Evolutionary conservation across 23 red algal species (phyloP).

Genomic region (Gracilaria domingensis): DNA sequence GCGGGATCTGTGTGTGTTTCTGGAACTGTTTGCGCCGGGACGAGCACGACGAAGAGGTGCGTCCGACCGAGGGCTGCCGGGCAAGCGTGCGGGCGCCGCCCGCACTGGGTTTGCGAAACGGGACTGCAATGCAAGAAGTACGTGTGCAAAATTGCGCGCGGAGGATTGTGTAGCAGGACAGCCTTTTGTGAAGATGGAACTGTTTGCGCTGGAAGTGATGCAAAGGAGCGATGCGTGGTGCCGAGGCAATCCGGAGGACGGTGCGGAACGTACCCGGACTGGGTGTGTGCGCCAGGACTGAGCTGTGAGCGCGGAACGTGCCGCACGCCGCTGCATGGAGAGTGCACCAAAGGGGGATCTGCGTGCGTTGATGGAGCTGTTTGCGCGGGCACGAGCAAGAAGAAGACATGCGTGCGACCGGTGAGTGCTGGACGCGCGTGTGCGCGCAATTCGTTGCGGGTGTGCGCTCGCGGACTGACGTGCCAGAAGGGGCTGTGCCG

Average conservation of each 20-base stretch:
- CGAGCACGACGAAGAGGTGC: conserved; percentile 17
- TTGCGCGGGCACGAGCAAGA: too few relatives aligned
- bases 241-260: conserved; percentile 25
- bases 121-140: conserved; percentile 39
- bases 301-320: too few relatives aligned
- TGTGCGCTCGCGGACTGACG: too few relatives aligned
- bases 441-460: too few relatives aligned
- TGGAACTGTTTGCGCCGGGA: not conserved
- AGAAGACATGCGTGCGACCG: too few relatives aligned
- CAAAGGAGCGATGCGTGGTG: conserved; percentile 41
- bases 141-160: conserved; percentile 3
- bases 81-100: conserved; percentile 24
- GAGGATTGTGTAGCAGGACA: not conserved
- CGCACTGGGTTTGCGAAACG: conserved; percentile 46
- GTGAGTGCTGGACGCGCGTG: too few relatives aligned
- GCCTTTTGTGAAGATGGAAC: conserved; percentile 10
- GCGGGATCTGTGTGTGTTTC: not conserved
- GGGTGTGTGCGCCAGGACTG: too few relatives aligned
- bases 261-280: too few relatives aligned
- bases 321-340: too few relatives aligned
- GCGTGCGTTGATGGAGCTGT: too few relatives aligned
- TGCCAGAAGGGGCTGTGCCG: too few relatives aligned
- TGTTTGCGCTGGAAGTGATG: conserved; percentile 19
- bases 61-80: conserved; percentile 3
- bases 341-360: too few relatives aligned